These are phyloP conservation scores for Xylaria sp. DNA, from an alignment of 2,329 filamentous ascomycete species.

Conservation along the genomic window DNA sequence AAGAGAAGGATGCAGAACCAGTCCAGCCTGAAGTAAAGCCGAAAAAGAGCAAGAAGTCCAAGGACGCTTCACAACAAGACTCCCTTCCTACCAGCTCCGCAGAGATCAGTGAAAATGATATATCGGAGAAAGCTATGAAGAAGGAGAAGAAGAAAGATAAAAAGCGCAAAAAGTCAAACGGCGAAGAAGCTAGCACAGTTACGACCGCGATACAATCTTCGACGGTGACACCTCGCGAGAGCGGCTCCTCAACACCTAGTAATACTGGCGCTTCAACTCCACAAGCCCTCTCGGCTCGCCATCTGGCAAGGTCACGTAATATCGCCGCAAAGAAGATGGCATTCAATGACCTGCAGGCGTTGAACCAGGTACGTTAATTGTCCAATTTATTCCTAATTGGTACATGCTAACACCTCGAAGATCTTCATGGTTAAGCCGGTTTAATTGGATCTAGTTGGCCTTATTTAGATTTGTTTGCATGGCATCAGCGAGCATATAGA, in stretches of 20 bases:
- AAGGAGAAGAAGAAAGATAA: conserved; percentile 61
- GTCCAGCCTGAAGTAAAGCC: conserved; percentile 38
- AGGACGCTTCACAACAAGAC: conserved; percentile 51
- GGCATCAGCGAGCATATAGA: conserved; percentile 35
- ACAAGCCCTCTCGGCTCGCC: conserved; percentile 67
- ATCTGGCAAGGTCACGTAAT: conserved; percentile 80
- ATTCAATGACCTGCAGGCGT: conserved; percentile 79
- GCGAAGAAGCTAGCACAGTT: conserved; percentile 43
- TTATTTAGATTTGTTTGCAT: conserved; percentile 22
- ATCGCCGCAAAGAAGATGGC: conserved; percentile 91
- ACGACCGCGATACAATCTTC: conserved; percentile 42
- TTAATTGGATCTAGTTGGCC: conserved; percentile 34
- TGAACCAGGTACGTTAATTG: conserved; percentile 79
- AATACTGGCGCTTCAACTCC: conserved; percentile 60
- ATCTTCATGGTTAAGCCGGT: conserved; percentile 52
- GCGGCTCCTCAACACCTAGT: conserved; percentile 53
- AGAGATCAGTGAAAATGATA: conserved; percentile 35
- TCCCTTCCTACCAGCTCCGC: conserved; percentile 45
- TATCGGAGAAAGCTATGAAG: conserved; percentile 55
- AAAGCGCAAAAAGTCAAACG: conserved; percentile 55
- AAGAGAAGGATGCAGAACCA: conserved; percentile 27
- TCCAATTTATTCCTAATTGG: background rate
- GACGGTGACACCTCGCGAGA: conserved; percentile 47
- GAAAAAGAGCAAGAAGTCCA: conserved; percentile 48
- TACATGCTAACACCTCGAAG: conserved; percentile 42